Percentiles rank a stretch among this genome's conserved stretches.
Evolutionary conservation across 2,329 filamentous ascomycete genomes (phyloP).

Genomic region (Lasiodiplodia gonubiensis): DNA sequence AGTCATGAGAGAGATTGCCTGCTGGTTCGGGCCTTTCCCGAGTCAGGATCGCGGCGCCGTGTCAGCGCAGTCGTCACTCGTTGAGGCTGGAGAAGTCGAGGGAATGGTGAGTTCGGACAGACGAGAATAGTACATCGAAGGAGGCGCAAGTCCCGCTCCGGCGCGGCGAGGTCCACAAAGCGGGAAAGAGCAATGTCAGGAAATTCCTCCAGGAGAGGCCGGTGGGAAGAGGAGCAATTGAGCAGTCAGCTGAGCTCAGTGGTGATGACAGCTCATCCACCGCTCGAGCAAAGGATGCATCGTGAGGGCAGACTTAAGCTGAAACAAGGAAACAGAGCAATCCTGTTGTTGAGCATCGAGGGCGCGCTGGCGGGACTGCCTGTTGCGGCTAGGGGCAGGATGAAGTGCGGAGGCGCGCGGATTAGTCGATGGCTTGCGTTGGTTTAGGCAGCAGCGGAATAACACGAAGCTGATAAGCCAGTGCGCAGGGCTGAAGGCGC

Average conservation of each 20-base stretch:
- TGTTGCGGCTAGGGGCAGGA: neutral
- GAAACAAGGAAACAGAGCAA: neutral
- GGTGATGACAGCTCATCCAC: neutral
- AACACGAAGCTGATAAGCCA: slow-evolving; percentile 19
- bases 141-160: neutral
- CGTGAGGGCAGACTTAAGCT: neutral
- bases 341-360: slow-evolving; percentile 2
- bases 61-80: slow-evolving; percentile 14
- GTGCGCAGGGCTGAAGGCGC: slow-evolving; percentile 1
- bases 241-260: neutral
- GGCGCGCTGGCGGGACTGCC: neutral
- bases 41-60: slow-evolving; percentile 8
- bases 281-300: neutral
- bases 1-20: slow-evolving; percentile 11
- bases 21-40: slow-evolving; percentile 19
- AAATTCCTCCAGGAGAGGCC: neutral
- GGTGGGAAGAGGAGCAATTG: neutral
- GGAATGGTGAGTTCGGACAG: neutral
- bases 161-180: neutral
- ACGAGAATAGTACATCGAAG: neutral
- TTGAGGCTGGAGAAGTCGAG: slow-evolving; percentile 11
- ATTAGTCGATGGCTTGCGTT: slow-evolving; percentile 4
- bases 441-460: slow-evolving; percentile 18
- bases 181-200: neutral
- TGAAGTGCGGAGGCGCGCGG: slow-evolving; percentile 8